Evolutionary conservation across 148 eudicot genomes (phyloP).

Genomic region (Fagopyrum esculentum): DNA sequence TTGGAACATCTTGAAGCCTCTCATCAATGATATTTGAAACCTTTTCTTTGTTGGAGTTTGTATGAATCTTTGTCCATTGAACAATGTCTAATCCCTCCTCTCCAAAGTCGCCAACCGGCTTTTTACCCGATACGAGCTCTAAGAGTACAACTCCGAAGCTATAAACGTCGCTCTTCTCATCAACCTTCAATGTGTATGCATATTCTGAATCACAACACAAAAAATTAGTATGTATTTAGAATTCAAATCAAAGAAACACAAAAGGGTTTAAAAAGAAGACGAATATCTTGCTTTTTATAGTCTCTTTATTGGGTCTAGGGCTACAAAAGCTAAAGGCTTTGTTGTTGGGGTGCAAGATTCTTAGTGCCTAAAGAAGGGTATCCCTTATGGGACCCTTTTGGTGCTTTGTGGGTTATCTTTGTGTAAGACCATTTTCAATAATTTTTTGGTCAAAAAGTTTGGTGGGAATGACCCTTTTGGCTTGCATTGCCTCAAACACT

Average conservation of each 20-base stretch:
- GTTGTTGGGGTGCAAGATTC: conserved; percentile 5
- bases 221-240: background rate
- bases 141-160: conserved; percentile 52
- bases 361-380: background rate
- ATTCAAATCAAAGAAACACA: background rate
- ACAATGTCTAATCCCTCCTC: conserved; percentile 60
- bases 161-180: conserved; percentile 58
- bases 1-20: conserved; percentile 33
- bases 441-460: background rate
- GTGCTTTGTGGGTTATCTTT: background rate
- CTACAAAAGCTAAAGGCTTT: conserved; percentile 2
- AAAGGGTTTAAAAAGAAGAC: background rate
- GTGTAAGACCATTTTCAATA: background rate
- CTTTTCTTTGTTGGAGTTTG: conserved; percentile 40
- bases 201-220: conserved; percentile 26
- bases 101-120: conserved; percentile 49
- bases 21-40: conserved; percentile 42
- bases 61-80: conserved; percentile 47
- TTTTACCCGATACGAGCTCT: conserved; percentile 46
- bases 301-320: conserved; percentile 10
- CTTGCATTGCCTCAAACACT: background rate
- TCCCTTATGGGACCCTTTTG: conserved; percentile 1
- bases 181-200: conserved; percentile 56
- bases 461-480: background rate
- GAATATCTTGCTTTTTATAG: background rate